Evolutionary conservation across 1,139 yeast genomes (phyloP), one percentile per base, ranked within the genome.

Genomic region (Zygosaccharomyces sapae): DNA sequence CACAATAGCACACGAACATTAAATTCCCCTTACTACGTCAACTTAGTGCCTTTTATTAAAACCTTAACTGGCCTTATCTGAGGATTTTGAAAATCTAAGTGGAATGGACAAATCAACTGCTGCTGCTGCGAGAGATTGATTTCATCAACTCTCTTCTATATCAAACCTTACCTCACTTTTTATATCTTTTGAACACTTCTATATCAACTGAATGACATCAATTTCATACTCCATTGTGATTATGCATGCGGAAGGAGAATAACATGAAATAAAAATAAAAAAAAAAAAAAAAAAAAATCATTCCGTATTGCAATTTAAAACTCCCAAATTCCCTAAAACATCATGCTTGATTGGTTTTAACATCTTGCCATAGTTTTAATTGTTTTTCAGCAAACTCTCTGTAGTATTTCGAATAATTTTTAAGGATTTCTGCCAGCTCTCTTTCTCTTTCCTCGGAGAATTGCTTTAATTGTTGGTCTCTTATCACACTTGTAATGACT

Each of bases 21-120:
- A 42, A 81, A 76, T 53, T 58, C 80, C 42, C 97, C 97, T 0
- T 69, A 83, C 29, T 90, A 90, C 61, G 88, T 88, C 1, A 77
- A 81, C 49, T 67, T 86, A 37, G 57, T 89, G 30, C 95, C 96
- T 0, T 50, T 86, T 1, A 70, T 89, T 55, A 73, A 95, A 48
- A 79, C 0, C 64, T 81, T 22, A 95, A 95, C 0, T 81, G 88
- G 86, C 88, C 83, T 1, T 55, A 86, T 7, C 80, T 79, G 5
- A 45, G 45, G 19, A 8, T 55, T 18, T 42, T 59, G 20, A 61
- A 62, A 47, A 38, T 13, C n/a, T 53, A 4, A 57, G 65, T 45
- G 61, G 63, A 2, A 61, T 62, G 65, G 56, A 62, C 46, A 44
- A 46, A 12, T 65, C 55, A 5, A 61, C 64, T n/a, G 50, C 52